A percentile compares a stretch with the other conserved stretches of the same genome.
Conservation (phyloP, 2,329 filamentous ascomycete genomes). For the Pyrenophora tritici-repentis region DNA sequence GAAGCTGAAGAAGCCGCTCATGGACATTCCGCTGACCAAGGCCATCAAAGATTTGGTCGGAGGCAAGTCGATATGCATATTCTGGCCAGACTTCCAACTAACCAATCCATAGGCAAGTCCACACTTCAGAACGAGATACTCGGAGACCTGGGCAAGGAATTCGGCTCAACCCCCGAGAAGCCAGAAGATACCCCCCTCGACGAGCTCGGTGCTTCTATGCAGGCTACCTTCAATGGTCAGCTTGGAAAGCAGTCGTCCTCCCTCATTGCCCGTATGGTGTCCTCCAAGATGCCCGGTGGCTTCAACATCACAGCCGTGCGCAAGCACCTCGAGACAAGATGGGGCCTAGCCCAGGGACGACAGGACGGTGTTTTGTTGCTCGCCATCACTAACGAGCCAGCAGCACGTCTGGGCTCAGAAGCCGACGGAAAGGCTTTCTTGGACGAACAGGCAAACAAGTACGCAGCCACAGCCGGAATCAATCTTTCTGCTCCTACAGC, state of each 20-base stretch:
- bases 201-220: conserved; percentile 92
- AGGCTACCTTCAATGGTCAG: conserved; percentile 98
- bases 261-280: conserved; percentile 90
- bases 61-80: conserved; percentile 63
- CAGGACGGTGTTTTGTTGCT: conserved; percentile 90
- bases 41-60: conserved; percentile 98
- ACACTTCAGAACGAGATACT: conserved; percentile 98
- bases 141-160: conserved; percentile 96
- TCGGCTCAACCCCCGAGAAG: conserved; percentile 96
- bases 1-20: conserved; percentile 92
- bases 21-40: conserved; percentile 90
- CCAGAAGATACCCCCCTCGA: conserved; percentile 96
- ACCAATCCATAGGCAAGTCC: conserved; percentile 74
- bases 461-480: conserved; percentile 81
- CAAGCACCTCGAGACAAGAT: conserved; percentile 93
- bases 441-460: conserved; percentile 86
- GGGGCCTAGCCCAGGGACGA: conserved; percentile 83
- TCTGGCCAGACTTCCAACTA: conserved; percentile 20
- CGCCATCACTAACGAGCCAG: conserved; percentile 89
- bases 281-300: conserved; percentile 98
- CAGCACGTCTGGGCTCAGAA: conserved; percentile 86
- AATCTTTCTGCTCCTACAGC: conserved; percentile 75
- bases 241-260: conserved; percentile 95
- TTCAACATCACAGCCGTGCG: conserved; percentile 97
- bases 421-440: conserved; percentile 90